Percentiles rank a stretch among this genome's conserved stretches.
These are phyloP conservation scores for Dichotomocladium elegans DNA, from an alignment of 371 early-diverging fungal species.

Conservation along the genomic window DNA sequence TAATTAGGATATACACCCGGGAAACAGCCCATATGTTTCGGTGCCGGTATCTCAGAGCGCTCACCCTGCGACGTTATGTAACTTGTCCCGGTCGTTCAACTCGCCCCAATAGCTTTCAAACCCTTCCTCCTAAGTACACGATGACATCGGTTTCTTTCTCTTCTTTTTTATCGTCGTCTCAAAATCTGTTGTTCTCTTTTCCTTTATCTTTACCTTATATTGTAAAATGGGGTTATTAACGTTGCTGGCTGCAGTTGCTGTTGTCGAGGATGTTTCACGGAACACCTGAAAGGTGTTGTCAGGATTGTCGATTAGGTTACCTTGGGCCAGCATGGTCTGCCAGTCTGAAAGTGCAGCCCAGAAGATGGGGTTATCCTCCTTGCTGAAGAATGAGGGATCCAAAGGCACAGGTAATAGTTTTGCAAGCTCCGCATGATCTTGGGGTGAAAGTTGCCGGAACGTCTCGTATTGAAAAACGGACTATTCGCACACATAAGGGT, in stretches of 20 bases:
- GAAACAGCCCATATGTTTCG: not conserved
- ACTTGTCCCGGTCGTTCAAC: slow-evolving; percentile 44
- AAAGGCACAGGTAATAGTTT: slow-evolving; percentile 29
- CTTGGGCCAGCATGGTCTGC: slow-evolving; percentile 29
- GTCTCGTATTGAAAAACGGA: slow-evolving; percentile 37
- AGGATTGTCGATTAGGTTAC: too few relatives aligned
- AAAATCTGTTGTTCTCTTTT: not conserved
- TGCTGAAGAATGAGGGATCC: slow-evolving; percentile 28
- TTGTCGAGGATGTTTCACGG: slow-evolving; percentile 10
- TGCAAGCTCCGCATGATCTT: slow-evolving; percentile 28
- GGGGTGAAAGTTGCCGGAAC: slow-evolving; percentile 34
- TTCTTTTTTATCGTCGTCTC: not conserved
- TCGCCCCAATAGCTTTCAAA: slow-evolving; percentile 42
- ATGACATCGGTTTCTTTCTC: not conserved
- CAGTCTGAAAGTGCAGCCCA: slow-evolving; percentile 35
- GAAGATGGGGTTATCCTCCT: slow-evolving; percentile 31
- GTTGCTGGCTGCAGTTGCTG: slow-evolving; percentile 3
- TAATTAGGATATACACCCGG: slow-evolving; percentile 1
- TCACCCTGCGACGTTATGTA: slow-evolving; percentile 49
- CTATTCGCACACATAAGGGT: slow-evolving; percentile 13
- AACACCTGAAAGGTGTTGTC: too few relatives aligned
- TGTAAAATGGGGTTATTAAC: slow-evolving; percentile 3
- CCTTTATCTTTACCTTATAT: too few relatives aligned
- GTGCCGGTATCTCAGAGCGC: not conserved
- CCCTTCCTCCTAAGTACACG: slow-evolving; percentile 22